Evolutionary conservation across 805 yeast genomes (phyloP).

Genomic region (Ogataea ganodermae): DNA sequence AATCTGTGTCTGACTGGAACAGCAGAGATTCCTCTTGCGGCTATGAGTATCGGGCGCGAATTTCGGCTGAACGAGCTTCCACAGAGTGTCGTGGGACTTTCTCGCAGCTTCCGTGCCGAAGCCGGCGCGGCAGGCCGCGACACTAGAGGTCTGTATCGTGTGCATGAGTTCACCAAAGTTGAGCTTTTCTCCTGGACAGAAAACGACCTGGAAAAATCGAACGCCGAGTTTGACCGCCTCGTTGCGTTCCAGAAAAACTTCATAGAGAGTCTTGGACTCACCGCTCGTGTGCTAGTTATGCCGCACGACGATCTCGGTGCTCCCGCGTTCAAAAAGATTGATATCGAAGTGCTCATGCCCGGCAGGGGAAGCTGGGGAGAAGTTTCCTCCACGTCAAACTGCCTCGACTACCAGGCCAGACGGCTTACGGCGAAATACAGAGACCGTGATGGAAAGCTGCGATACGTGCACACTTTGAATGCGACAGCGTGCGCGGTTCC

Average conservation of each 20-base stretch:
- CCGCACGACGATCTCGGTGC: constrained; percentile 91
- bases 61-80: constrained; percentile 45
- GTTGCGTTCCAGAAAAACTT: constrained; percentile 65
- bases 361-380: constrained; percentile 94
- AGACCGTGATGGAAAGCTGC: constrained; percentile 34
- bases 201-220: constrained; percentile 37
- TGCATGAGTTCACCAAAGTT: constrained; percentile 95
- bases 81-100: constrained; percentile 68
- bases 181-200: constrained; percentile 82
- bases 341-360: constrained; percentile 98
- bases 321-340: constrained; percentile 89
- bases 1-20: constrained; percentile 82
- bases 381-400: constrained; percentile 85
- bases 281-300: constrained; percentile 83
- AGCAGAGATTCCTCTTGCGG: constrained; percentile 94
- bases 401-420: constrained; percentile 88
- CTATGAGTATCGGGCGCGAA: constrained; percentile 56
- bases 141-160: constrained; percentile 88
- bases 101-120: constrained; percentile 90
- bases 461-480: constrained; percentile 79
- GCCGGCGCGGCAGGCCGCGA: constrained; percentile 97
- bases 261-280: constrained; percentile 66
- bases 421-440: constrained; percentile 70
- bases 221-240: constrained; percentile 56
- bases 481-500: constrained; percentile 98